Conservation (phyloP, 139 green algal species). For the Spirogloea muscicola region DNA sequence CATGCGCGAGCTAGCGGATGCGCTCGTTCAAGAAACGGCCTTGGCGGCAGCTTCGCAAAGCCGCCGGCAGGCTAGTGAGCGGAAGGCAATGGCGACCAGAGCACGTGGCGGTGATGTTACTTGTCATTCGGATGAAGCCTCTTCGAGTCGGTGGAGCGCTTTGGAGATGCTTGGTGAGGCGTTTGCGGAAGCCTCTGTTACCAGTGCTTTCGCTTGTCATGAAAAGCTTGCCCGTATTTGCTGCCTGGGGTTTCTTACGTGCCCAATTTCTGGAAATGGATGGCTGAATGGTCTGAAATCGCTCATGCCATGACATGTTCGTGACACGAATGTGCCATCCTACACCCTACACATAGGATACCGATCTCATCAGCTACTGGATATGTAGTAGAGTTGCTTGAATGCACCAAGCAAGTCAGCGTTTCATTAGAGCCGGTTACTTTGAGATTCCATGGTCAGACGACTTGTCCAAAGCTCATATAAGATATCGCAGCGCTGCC, state of each 20-base stretch:
- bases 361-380: neutral
- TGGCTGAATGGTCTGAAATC: no score
- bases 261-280: no score
- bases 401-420: neutral
- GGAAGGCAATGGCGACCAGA: neutral
- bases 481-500: conserved; percentile 13
- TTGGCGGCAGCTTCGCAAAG: neutral
- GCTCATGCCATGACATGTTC: neutral
- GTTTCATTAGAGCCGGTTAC: no score
- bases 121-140: neutral
- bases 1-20: neutral
- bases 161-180: neutral
- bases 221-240: no score
- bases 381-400: neutral
- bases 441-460: no score
- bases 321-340: no score
- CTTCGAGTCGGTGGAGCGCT: neutral
- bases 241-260: no score
- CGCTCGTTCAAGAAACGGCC: neutral
- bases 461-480: neutral
- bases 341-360: no score
- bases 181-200: neutral
- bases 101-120: no score
- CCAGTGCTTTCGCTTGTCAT: no score
- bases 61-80: neutral